A percentile compares a stretch with the other conserved stretches of the same genome.
These are phyloP conservation scores for Aspergillus neotritici DNA, from an alignment of 2,329 filamentous ascomycete genomes.

Conservation along the genomic window DNA sequence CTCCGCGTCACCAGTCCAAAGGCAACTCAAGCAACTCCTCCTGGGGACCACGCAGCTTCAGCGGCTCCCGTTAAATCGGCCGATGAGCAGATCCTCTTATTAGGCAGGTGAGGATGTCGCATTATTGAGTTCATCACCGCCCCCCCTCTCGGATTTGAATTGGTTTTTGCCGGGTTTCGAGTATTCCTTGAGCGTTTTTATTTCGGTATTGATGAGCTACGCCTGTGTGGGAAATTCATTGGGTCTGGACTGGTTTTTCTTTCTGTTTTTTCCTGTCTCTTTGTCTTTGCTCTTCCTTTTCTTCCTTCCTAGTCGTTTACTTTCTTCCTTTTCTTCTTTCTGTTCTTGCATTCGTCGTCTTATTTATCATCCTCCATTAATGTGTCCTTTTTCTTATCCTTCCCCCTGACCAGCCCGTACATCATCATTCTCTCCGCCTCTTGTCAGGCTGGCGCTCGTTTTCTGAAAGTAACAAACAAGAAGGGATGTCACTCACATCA, in stretches of 20 bases:
- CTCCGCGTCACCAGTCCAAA: slow-evolving; percentile 22
- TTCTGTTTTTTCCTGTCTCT: slow-evolving; percentile 15
- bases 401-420: too few relatives aligned
- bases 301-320: background rate
- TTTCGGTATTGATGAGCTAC: slow-evolving; percentile 21
- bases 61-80: slow-evolving; percentile 18
- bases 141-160: slow-evolving; percentile 1
- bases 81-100: background rate
- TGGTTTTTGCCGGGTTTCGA: slow-evolving; percentile 13
- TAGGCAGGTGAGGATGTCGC: slow-evolving; percentile 1
- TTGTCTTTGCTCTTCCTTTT: slow-evolving; percentile 13
- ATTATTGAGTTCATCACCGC: slow-evolving; percentile 1
- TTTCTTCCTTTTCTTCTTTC: too few relatives aligned
- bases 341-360: too few relatives aligned
- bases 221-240: slow-evolving; percentile 13
- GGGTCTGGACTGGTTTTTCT: slow-evolving; percentile 15
- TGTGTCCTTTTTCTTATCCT: too few relatives aligned
- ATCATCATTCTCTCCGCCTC: too few relatives aligned
- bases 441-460: too few relatives aligned
- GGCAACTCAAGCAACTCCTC: slow-evolving; percentile 13
- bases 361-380: too few relatives aligned
- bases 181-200: slow-evolving; percentile 18
- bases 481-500: too few relatives aligned
- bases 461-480: too few relatives aligned
- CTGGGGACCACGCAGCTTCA: slow-evolving; percentile 24